A percentile compares a stretch with the other conserved stretches of the same genome.
These are phyloP conservation scores for Trebouxia sp. DNA, from an alignment of 139 green algal species.

Conservation along the genomic window DNA sequence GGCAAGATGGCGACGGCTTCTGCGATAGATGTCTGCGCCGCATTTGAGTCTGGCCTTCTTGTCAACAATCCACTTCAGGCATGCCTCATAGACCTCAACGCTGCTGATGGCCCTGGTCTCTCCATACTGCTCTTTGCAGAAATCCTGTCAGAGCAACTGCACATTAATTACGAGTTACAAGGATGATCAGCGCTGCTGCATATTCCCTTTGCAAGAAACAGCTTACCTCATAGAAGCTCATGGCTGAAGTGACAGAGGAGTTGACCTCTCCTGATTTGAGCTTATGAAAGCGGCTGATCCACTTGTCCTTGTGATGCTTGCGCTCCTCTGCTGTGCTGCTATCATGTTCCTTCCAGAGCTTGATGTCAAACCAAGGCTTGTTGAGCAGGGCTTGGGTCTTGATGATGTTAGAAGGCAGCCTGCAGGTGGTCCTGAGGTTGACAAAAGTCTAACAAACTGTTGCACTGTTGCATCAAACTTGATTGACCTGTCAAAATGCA, in stretches of 20 bases:
- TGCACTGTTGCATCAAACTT: not conserved
- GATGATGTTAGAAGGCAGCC: not conserved
- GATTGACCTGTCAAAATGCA: conserved; percentile 1
- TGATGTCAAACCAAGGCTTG: conserved; percentile 17
- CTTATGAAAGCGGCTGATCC: too few species aligned
- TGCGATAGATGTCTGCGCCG: not conserved
- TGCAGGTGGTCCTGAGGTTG: too few species aligned
- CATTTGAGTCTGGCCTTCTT: not conserved
- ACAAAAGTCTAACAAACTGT: not conserved
- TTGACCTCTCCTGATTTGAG: not conserved
- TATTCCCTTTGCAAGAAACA: too few species aligned
- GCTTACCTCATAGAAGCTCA: not conserved
- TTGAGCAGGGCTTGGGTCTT: not conserved
- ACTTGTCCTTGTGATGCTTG: not conserved
- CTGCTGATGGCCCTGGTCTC: conserved; percentile 1
- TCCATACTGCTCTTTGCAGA: not conserved
- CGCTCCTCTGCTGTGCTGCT: not conserved
- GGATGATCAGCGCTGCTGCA: too few species aligned
- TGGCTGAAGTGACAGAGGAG: not conserved
- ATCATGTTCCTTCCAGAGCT: not conserved
- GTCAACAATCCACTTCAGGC: not conserved
- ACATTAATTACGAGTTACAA: too few species aligned
- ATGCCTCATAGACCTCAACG: not conserved
- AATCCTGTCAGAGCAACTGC: too few species aligned
- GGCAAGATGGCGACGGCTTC: not conserved